phyloP scores from a whole-genome alignment of 371 early-diverging fungal genomes.

The Actinomucor elegans region DNA sequence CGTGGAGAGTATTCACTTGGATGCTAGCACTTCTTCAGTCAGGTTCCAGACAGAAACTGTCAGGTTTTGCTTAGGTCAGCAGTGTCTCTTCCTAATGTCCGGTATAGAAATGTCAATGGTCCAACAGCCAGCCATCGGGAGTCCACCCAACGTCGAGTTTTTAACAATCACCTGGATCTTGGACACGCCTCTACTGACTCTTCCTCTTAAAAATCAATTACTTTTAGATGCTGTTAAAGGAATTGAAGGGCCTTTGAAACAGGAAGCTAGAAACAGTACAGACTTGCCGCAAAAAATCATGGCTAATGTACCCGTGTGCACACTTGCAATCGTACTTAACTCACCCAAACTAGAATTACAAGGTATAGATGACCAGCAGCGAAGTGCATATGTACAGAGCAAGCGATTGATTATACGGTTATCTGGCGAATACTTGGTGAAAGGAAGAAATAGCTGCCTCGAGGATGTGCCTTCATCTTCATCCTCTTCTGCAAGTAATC shows the following conservation, averaged over 20 bases:
- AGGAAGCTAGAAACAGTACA: neutral
- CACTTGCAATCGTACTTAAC: neutral
- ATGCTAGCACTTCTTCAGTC: too few relatives aligned
- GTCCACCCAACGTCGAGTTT: neutral
- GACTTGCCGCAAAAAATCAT: neutral
- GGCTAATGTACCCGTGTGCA: neutral
- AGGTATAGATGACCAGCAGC: neutral
- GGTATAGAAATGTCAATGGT: neutral
- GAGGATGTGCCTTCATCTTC: slow-evolving; percentile 7
- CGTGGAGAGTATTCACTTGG: too few relatives aligned
- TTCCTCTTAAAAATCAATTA: neutral
- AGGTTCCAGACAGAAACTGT: neutral
- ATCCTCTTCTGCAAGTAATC: neutral
- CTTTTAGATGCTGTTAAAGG: neutral
- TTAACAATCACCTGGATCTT: slow-evolving; percentile 7
- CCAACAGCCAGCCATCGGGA: neutral
- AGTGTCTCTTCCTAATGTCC: neutral
- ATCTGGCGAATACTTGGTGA: slow-evolving; percentile 9
- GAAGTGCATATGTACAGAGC: neutral
- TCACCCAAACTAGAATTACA: neutral
- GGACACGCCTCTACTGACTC: neutral
- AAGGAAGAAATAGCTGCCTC: neutral
- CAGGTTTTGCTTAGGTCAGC: neutral
- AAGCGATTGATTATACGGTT: slow-evolving; percentile 8
- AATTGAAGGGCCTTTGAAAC: neutral